Percentiles rank a stretch among this genome's conserved stretches.
Conservation (phyloP, 495 filamentous ascomycete genomes). For the Pyrenula aspistea region DNA sequence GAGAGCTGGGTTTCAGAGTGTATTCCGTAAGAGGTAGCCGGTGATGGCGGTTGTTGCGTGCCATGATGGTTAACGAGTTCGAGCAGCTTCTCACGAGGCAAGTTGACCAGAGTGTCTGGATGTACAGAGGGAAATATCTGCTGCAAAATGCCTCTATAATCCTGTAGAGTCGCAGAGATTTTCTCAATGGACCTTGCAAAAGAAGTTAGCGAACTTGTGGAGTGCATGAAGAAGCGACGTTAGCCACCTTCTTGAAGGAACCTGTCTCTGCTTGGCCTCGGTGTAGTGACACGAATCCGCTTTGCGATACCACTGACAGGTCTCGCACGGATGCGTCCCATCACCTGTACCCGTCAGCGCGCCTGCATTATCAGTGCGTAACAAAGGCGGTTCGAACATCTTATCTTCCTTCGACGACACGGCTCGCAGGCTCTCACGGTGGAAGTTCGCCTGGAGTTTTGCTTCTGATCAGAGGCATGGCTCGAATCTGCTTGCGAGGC, state of each 20-base stretch:
- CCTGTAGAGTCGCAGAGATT: constrained; percentile 25
- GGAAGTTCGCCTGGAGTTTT: constrained; percentile 22
- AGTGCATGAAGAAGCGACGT: background rate
- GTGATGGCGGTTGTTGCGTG: constrained; percentile 23
- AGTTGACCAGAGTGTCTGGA: constrained; percentile 26
- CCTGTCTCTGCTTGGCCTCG: constrained; percentile 13
- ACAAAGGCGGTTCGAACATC: constrained; percentile 12
- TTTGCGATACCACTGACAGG: constrained; percentile 35
- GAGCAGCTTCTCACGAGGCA: constrained; percentile 38
- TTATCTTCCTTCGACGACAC: constrained; percentile 36
- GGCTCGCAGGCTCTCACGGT: constrained; percentile 32
- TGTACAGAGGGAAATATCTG: constrained; percentile 24
- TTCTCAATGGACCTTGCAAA: constrained; percentile 28
- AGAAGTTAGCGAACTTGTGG: background rate
- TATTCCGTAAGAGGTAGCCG: constrained; percentile 19
- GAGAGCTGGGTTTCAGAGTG: constrained; percentile 28
- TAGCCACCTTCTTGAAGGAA: constrained; percentile 19
- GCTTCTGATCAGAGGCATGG: background rate
- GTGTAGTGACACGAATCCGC: constrained; percentile 31
- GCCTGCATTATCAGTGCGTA: background rate
- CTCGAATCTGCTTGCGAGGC: background rate
- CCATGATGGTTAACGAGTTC: constrained; percentile 20
- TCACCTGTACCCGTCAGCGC: constrained; percentile 7
- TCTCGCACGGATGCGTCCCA: constrained; percentile 33
- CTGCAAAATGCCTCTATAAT: constrained; percentile 24